These are phyloP conservation scores for Podila epicladia DNA, from an alignment of 192 early-diverging fungal species.

Conservation along the genomic window DNA sequence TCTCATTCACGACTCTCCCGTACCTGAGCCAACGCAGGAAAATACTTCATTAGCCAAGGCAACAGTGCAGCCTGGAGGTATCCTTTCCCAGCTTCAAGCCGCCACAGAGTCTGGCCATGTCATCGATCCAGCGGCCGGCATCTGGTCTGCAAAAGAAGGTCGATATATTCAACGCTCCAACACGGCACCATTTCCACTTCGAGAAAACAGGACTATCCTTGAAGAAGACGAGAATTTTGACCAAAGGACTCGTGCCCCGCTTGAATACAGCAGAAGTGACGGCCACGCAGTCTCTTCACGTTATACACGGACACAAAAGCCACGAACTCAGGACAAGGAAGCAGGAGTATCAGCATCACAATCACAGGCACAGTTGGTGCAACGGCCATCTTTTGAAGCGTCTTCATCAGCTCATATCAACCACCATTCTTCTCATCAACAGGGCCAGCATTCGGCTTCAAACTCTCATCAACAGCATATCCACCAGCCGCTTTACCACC, in stretches of 20 bases:
- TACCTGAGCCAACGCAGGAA: constrained; percentile 28
- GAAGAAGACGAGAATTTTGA: constrained; percentile 24
- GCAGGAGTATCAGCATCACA: constrained; percentile 4
- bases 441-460: neutral
- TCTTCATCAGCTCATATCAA: neutral
- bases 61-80: constrained; percentile 30
- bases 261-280: constrained; percentile 38
- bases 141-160: constrained; percentile 36
- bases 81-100: constrained; percentile 30
- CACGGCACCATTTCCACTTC: constrained; percentile 22
- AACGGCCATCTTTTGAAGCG: neutral
- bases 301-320: constrained; percentile 14
- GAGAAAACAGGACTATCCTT: constrained; percentile 19
- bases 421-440: neutral
- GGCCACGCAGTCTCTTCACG: constrained; percentile 10
- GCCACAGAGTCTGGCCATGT: constrained; percentile 35
- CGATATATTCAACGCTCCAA: constrained; percentile 36
- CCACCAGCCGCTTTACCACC: constrained; percentile 11
- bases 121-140: constrained; percentile 15
- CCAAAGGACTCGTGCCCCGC: neutral
- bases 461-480: neutral
- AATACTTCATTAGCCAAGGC: constrained; percentile 36
- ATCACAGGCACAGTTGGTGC: neutral
- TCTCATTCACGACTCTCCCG: neutral
- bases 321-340: constrained; percentile 10